Evolutionary conservation across 2,329 filamentous ascomycete genomes (phyloP).

Genomic region (Colletotrichum camelliae): DNA sequence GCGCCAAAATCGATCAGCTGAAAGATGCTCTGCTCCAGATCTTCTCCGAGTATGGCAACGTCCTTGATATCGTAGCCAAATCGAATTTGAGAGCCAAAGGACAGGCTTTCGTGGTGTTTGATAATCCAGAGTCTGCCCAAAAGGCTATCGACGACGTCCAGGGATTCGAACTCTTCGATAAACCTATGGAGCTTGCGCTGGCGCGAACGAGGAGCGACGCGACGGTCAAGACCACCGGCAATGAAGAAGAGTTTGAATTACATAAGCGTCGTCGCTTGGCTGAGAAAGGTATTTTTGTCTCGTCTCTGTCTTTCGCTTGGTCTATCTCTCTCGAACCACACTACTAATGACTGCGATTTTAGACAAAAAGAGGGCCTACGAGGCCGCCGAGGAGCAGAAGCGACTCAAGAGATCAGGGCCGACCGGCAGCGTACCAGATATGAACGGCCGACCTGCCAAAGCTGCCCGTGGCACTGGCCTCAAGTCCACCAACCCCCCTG

Average conservation of each 20-base stretch:
- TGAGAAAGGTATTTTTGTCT: slow-evolving; percentile 75
- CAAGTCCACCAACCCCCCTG: slow-evolving; percentile 74
- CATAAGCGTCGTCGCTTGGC: slow-evolving; percentile 86
- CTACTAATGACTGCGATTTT: neutral
- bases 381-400: slow-evolving; percentile 79
- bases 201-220: slow-evolving; percentile 88
- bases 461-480: slow-evolving; percentile 74
- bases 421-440: slow-evolving; percentile 47
- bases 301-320: neutral
- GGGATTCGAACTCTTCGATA: slow-evolving; percentile 91
- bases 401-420: slow-evolving; percentile 68
- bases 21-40: slow-evolving; percentile 76
- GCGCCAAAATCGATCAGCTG: slow-evolving; percentile 81
- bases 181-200: slow-evolving; percentile 84
- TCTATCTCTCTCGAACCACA: neutral
- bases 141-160: slow-evolving; percentile 88
- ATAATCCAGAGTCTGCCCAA: slow-evolving; percentile 77
- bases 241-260: slow-evolving; percentile 79
- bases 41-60: slow-evolving; percentile 87
- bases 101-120: slow-evolving; percentile 94
- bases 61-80: slow-evolving; percentile 87
- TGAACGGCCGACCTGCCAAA: slow-evolving; percentile 68
- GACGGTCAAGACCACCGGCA: slow-evolving; percentile 77
- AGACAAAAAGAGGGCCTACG: slow-evolving; percentile 81
- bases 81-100: slow-evolving; percentile 91